Base-by-base conservation (phyloP, 2,329 filamentous ascomycete genomes). In the Colletotrichum cordylinicola region DNA sequence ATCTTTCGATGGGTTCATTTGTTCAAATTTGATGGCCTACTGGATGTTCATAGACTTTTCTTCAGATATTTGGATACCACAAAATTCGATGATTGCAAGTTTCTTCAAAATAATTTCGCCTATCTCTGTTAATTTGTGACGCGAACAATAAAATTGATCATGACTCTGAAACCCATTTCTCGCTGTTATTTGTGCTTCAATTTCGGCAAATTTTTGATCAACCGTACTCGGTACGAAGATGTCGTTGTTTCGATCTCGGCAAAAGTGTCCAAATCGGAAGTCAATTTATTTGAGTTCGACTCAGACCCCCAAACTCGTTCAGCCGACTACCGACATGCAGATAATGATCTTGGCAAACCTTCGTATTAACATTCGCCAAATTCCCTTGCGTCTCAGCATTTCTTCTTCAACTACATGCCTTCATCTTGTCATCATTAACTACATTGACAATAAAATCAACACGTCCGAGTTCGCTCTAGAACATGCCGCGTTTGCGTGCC, bases 51-150 rank as follows among this genome's bases (percentile, higher is more conserved):
- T 69, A 61, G 33, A 69, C 52, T 69, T 69, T 69, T 56, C 31
- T 67, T 69, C 35, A 68, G 48, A 68, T 60, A 27, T 33, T 69
- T 61, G 33, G 67, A 69, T 69, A 69, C 67, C 67, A 69, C 67
- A 43, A 37, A 69, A 39, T 69, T 56, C 48, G 43, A 67, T 43
- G 65, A 67, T 67, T 9, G 13, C 21, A n/a, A 56, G 13, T 27
- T 67, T 8, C n/a, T 65, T 48, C n/a, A 18, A 35, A 4, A 33
- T 6, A 39, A 16, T 27, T 8, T 37, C 33, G n/a, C 4, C 21
- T 35, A 13, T 35, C 27, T 27, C 6, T 60, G 16, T 4, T 60
- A n/a, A 13, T 60, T 60, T n/a, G 56, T 60, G 56, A 60, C 24
- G 31, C 43, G n/a, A 52, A 21, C n/a, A 52, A 52, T 52, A 52